phyloP scores from a whole-genome alignment of 768 basidiomycete species.

The Suillus alpinus region DNA sequence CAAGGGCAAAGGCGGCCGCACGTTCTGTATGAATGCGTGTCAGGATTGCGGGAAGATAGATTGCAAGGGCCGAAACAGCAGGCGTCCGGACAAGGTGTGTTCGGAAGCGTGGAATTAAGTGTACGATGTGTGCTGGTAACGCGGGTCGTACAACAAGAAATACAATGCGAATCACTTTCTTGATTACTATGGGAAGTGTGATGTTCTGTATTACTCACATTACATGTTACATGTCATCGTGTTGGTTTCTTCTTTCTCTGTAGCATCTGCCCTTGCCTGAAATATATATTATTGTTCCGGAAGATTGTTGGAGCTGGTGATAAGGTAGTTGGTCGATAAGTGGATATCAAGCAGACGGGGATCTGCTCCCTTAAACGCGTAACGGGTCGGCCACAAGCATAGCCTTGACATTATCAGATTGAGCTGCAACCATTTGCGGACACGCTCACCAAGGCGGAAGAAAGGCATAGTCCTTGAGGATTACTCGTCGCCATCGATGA shows the following conservation, averaged over 20 bases:
- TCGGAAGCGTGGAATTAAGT: conserved; percentile 48
- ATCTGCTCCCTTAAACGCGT: not conserved
- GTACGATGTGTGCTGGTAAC: not conserved
- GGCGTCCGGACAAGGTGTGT: conserved; percentile 74
- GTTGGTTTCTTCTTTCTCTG: not conserved
- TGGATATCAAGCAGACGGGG: not conserved
- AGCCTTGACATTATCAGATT: not conserved
- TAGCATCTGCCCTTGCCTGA: not conserved
- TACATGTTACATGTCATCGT: not conserved
- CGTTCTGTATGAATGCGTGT: conserved; percentile 70
- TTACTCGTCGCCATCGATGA: conserved; percentile 53
- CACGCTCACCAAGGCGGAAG: not conserved
- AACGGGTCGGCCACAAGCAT: not conserved
- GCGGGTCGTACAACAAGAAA: not conserved
- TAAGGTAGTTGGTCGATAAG: not conserved
- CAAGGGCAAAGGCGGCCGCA: conserved; percentile 78
- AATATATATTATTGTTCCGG: not conserved
- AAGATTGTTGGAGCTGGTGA: not conserved
- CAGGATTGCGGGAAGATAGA: conserved; percentile 83
- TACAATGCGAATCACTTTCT: not conserved
- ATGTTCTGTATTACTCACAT: not conserved
- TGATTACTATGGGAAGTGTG: not conserved
- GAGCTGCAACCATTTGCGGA: not conserved
- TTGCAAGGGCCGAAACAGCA: conserved; percentile 74
- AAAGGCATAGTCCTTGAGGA: not conserved